These are phyloP conservation scores for Phytopythium ostracodes DNA, from an alignment of 352 stramenopile genomes.

Conservation along the genomic window DNA sequence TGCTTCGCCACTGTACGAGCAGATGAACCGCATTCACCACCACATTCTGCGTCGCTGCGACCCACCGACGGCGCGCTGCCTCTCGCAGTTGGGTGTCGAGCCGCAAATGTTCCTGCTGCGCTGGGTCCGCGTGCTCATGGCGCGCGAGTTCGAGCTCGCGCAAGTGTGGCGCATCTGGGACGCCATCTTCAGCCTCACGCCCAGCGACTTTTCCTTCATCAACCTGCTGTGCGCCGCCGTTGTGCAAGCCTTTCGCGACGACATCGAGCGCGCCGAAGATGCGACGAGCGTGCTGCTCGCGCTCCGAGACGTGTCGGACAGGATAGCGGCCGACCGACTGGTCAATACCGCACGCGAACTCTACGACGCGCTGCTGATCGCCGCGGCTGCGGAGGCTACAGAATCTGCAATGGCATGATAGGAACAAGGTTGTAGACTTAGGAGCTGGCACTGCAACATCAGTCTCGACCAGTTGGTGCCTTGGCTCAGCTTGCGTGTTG, in stretches of 20 bases:
- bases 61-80: conserved; percentile 47
- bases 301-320: conserved; percentile 51
- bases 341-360: conserved; percentile 58
- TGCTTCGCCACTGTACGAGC: conserved; percentile 50
- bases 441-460: background rate
- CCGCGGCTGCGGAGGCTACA: conserved; percentile 44
- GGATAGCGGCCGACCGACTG: conserved; percentile 41
- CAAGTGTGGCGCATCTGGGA: conserved; percentile 81
- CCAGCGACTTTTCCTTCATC: conserved; percentile 71
- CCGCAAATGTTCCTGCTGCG: conserved; percentile 71
- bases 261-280: conserved; percentile 63
- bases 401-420: no score
- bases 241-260: conserved; percentile 56
- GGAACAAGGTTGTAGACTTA: no score
- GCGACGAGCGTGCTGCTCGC: conserved; percentile 48
- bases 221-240: conserved; percentile 74
- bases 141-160: conserved; percentile 65
- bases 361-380: conserved; percentile 64
- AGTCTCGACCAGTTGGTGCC: background rate
- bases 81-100: conserved; percentile 45
- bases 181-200: conserved; percentile 68
- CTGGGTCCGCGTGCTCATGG: conserved; percentile 76
- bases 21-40: conserved; percentile 73
- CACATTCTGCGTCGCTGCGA: conserved; percentile 62
- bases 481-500: conserved; percentile 3